Conservation (phyloP, 768 basidiomycete species). For the Agaricus sinodeliciosus region DNA sequence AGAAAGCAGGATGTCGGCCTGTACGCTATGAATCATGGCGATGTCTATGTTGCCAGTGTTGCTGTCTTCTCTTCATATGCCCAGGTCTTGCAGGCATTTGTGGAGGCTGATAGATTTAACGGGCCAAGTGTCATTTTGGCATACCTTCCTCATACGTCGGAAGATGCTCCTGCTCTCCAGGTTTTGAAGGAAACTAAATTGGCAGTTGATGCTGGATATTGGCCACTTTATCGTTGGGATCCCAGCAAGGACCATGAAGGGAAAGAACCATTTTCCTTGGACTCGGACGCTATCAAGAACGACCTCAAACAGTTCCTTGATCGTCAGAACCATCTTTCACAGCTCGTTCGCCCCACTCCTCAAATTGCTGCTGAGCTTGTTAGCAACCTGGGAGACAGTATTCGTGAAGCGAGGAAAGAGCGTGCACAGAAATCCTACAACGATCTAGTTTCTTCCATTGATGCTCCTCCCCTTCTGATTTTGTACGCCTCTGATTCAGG, state of each 20-base stretch:
- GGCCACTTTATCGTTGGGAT: constrained; percentile 98
- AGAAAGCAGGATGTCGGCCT: constrained; percentile 95
- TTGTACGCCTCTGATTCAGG: constrained; percentile 97
- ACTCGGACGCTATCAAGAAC: constrained; percentile 90
- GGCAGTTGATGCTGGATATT: constrained; percentile 93
- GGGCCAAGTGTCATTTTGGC: constrained; percentile 93
- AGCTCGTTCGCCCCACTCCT: constrained; percentile 79
- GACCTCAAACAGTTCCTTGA: constrained; percentile 93
- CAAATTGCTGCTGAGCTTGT: constrained; percentile 79
- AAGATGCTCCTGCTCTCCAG: constrained; percentile 74
- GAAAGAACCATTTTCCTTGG: constrained; percentile 84
- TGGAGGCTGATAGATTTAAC: constrained; percentile 84
- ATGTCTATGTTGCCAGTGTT: constrained; percentile 92
- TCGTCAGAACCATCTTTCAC: constrained; percentile 92
- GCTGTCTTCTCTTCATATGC: constrained; percentile 95
- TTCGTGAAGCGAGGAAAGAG: constrained; percentile 77
- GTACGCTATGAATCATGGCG: constrained; percentile 98
- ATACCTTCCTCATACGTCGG: constrained; percentile 84
- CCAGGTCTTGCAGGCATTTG: constrained; percentile 85
- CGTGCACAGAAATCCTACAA: constrained; percentile 82
- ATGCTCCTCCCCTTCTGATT: constrained; percentile 83
- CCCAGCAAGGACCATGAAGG: constrained; percentile 72
- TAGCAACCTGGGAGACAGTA: constrained; percentile 73
- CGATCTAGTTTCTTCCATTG: constrained; percentile 74
- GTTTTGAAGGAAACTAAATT: constrained; percentile 97